Percentiles rank a stretch among this genome's conserved stretches.
Conservation (phyloP, 345 rosid genomes). For the Lumnitzera racemosa region DNA sequence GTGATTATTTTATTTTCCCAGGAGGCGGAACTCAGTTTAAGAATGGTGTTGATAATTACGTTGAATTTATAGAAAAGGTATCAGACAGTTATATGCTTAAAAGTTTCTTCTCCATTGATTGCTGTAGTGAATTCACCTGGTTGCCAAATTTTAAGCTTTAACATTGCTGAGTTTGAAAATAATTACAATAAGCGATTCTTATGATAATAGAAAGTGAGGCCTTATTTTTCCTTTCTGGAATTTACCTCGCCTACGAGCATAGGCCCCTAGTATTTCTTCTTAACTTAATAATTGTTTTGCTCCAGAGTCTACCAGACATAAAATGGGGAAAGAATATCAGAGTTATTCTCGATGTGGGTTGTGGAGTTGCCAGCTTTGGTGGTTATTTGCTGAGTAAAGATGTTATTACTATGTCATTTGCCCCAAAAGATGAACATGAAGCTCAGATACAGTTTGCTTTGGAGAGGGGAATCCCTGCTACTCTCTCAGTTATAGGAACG, state of each 20-base stretch:
- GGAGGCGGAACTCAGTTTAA: conserved; percentile 98
- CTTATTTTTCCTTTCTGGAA: background rate
- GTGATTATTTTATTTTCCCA: conserved; percentile 65
- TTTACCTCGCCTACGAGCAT: too few species aligned
- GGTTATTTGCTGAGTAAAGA: conserved; percentile 68
- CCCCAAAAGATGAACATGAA: conserved; percentile 97
- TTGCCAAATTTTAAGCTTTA: background rate
- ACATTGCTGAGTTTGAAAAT: too few species aligned
- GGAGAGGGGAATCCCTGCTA: conserved; percentile 93
- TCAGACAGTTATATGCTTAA: background rate
- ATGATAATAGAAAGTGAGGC: background rate
- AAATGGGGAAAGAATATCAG: conserved; percentile 64
- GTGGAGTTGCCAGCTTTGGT: conserved; percentile 94
- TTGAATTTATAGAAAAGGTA: conserved; percentile 63
- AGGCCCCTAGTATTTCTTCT: background rate
- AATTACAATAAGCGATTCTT: background rate
- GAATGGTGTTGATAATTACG: conserved; percentile 63
- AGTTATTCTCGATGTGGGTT: conserved; percentile 81
- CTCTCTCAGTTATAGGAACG: conserved; percentile 80
- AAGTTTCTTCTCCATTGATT: background rate
- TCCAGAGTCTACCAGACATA: conserved; percentile 59
- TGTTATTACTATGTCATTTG: conserved; percentile 89
- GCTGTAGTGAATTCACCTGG: background rate
- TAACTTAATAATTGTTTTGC: background rate
- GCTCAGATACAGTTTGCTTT: conserved; percentile 97